phyloP scores from a whole-genome alignment of 1,284 basidiomycete species.

The Cutaneotrichosporon cavernicola region DNA sequence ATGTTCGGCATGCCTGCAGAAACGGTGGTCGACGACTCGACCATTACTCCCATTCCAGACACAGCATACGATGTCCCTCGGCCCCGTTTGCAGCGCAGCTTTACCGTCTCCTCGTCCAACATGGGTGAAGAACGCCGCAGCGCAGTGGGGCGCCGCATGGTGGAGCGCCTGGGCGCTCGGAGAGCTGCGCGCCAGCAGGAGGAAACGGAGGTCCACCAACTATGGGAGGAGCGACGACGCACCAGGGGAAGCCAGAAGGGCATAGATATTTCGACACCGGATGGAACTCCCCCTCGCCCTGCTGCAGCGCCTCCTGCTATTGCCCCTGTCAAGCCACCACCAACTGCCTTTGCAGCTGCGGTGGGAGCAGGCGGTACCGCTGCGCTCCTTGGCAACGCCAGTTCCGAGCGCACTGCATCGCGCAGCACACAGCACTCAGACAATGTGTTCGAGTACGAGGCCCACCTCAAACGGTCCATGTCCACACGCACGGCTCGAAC shows the following conservation, averaged over 20 bases:
- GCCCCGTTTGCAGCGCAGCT: conserved; percentile 50
- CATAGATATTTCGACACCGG: conserved; percentile 1
- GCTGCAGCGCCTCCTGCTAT: conserved; percentile 8
- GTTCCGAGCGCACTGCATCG: conserved; percentile 36
- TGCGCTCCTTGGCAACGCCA: not conserved
- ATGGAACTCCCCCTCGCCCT: conserved; percentile 6
- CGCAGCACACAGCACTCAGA: conserved; percentile 40
- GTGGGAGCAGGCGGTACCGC: not conserved
- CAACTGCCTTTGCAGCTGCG: conserved; percentile 8
- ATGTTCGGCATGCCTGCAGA: conserved; percentile 27
- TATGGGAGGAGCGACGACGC: conserved; percentile 45
- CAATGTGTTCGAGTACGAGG: conserved; percentile 50
- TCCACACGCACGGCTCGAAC: conserved; percentile 44
- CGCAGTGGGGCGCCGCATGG: conserved; percentile 53
- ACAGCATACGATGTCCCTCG: conserved; percentile 29
- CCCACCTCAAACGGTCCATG: conserved; percentile 42
- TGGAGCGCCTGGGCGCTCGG: conserved; percentile 47
- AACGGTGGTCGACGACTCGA: conserved; percentile 11
- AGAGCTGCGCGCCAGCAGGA: conserved; percentile 43
- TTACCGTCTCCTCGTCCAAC: conserved; percentile 49
- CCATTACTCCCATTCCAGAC: conserved; percentile 20
- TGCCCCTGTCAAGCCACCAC: not conserved
- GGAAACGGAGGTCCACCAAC: conserved; percentile 38
- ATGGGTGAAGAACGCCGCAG: conserved; percentile 53
- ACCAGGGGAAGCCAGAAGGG: conserved; percentile 11